Conservation (phyloP, 1,284 basidiomycete genomes). For the Cutaneotrichosporon cyanovorans region DNA sequence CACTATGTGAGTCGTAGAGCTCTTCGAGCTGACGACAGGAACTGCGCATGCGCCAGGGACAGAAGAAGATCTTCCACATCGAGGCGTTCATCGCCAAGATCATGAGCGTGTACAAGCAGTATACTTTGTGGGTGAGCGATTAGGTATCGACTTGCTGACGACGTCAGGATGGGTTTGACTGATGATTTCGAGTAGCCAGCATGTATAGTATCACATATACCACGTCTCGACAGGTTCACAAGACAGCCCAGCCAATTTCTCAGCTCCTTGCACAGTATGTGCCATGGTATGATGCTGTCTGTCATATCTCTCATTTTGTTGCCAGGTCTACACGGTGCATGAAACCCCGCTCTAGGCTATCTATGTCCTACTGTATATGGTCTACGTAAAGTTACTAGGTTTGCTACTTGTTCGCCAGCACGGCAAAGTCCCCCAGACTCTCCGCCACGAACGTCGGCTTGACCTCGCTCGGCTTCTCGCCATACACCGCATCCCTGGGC, state of each 20-base stretch:
- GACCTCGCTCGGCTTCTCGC: slow-evolving; percentile 60
- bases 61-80: slow-evolving; percentile 91
- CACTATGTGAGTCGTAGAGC: slow-evolving; percentile 64
- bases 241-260: too few species aligned
- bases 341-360: too few species aligned
- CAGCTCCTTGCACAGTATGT: too few species aligned
- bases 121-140: slow-evolving; percentile 24
- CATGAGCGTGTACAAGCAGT: slow-evolving; percentile 41
- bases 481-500: slow-evolving; percentile 60
- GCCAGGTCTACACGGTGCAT: too few species aligned
- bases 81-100: slow-evolving; percentile 60
- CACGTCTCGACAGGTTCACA: too few species aligned
- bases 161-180: slow-evolving; percentile 16
- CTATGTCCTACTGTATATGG: neutral
- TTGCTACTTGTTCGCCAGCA: slow-evolving; percentile 16
- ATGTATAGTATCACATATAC: too few species aligned
- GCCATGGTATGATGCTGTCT: too few species aligned
- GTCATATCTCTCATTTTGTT: too few species aligned
- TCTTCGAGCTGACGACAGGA: slow-evolving; percentile 54
- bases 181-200: slow-evolving; percentile 14
- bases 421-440: slow-evolving; percentile 65
- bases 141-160: neutral
- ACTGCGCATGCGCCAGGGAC: slow-evolving; percentile 77
- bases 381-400: neutral
- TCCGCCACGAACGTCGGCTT: slow-evolving; percentile 73